These are phyloP conservation scores for Rhinocladiella similis DNA, from an alignment of 2,329 filamentous ascomycete species.

Conservation along the genomic window DNA sequence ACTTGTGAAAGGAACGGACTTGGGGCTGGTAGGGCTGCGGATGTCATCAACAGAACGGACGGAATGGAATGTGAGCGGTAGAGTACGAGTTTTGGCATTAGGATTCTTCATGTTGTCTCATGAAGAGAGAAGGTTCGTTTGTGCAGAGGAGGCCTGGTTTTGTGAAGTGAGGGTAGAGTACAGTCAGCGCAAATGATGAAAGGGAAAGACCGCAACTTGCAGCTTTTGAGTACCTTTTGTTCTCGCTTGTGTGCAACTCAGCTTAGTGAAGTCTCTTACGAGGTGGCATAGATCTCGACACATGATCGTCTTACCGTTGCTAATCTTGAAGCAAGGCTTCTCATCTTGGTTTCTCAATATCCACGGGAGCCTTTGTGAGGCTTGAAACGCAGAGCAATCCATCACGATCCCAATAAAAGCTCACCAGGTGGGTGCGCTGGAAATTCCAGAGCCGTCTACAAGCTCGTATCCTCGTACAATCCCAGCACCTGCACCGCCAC, in stretches of 20 bases:
- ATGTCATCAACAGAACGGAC: slow-evolving; percentile 2
- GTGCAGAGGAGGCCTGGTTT: not conserved
- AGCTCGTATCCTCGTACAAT: no score
- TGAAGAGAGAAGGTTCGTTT: not conserved
- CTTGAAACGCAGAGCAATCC: no score
- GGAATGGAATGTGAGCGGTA: slow-evolving; percentile 3
- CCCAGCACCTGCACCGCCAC: slow-evolving; percentile 10
- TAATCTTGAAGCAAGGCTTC: no score
- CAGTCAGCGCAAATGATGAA: not conserved
- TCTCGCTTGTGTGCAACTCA: not conserved
- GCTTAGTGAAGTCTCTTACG: not conserved
- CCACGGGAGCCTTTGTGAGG: no score
- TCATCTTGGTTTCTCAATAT: no score
- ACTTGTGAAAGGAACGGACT: not conserved
- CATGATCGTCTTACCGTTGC: no score
- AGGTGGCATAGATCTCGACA: no score
- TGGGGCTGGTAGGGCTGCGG: not conserved
- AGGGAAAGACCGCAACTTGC: not conserved
- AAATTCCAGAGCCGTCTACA: no score
- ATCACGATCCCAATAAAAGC: no score
- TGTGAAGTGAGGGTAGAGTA: not conserved
- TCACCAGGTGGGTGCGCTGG: no score
- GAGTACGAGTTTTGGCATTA: not conserved
- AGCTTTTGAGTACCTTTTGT: not conserved
- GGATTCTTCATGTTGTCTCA: slow-evolving; percentile 2